Conservation (phyloP, 306 rosid species). For the Psophocarpus tetragonolobus region DNA sequence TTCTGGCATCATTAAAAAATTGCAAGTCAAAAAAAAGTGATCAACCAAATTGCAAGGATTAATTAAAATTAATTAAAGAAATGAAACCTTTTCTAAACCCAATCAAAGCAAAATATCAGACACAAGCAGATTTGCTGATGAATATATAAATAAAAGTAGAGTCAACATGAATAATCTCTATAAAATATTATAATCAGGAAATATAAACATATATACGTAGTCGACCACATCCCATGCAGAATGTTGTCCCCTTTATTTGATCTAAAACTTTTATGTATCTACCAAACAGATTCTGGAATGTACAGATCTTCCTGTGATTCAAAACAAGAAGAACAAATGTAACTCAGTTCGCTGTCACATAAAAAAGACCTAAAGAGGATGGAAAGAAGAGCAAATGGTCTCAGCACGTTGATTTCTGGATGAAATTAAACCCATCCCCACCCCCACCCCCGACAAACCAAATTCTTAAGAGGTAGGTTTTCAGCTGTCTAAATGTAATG, state of each 20-base stretch:
- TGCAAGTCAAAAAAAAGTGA: background rate
- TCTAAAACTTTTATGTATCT: background rate
- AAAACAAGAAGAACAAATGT: background rate
- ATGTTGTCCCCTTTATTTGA: background rate
- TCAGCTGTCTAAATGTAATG: no score
- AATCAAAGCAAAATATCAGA: background rate
- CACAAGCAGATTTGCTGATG: background rate
- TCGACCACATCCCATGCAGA: conserved; percentile 9
- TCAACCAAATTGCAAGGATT: background rate
- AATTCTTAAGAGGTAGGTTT: background rate
- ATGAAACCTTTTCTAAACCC: conserved; percentile 2
- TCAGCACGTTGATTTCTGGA: background rate
- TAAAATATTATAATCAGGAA: background rate
- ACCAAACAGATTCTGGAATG: background rate
- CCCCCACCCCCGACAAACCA: background rate
- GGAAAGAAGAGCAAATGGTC: conserved; percentile 12
- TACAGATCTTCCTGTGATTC: background rate
- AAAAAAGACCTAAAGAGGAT: conserved; percentile 17
- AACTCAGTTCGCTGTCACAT: conserved; percentile 5
- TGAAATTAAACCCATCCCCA: background rate
- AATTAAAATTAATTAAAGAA: background rate
- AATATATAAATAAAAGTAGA: background rate
- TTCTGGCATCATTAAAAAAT: background rate
- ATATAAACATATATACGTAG: background rate
- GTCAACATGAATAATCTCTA: no score